A percentile compares a stretch with the other conserved stretches of the same genome.
These are phyloP conservation scores for Aspergillus sp. DNA, from an alignment of 2,329 filamentous ascomycete genomes.

Conservation along the genomic window DNA sequence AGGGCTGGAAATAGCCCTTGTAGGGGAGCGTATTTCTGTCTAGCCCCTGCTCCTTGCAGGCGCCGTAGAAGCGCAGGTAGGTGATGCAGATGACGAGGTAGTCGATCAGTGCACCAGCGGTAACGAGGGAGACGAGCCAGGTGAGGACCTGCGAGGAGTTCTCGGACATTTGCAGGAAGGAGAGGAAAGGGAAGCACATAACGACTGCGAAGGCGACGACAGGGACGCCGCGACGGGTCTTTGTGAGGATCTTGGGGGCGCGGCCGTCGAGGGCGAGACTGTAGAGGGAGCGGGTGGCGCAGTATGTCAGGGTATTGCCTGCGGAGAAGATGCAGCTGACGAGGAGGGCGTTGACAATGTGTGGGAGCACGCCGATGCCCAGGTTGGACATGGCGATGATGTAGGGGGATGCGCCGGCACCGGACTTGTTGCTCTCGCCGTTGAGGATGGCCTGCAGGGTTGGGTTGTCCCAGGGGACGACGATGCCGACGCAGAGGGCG, in stretches of 20 bases:
- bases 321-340: constrained; percentile 57
- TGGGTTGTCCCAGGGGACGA: constrained; percentile 64
- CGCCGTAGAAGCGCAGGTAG: not conserved
- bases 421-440: constrained; percentile 32
- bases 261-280: constrained; percentile 54
- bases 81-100: not conserved
- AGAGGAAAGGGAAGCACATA: not conserved
- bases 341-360: constrained; percentile 59
- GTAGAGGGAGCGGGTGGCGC: constrained; percentile 54
- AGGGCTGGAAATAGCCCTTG: not conserved
- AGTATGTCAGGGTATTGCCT: constrained; percentile 58
- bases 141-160: not conserved
- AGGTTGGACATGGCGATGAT: constrained; percentile 63
- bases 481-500: constrained; percentile 65
- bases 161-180: not conserved
- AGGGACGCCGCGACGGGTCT: constrained; percentile 62
- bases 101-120: not conserved
- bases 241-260: constrained; percentile 55
- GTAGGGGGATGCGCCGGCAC: constrained; percentile 60
- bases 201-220: constrained; percentile 47
- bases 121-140: not conserved
- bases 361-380: constrained; percentile 53
- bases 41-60: not conserved
- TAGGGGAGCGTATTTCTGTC: not conserved
- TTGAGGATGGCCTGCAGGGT: constrained; percentile 25